Percentiles rank a stretch among this genome's conserved stretches.
These are phyloP conservation scores for Daldinia eschscholtzii DNA, from an alignment of 2,329 filamentous ascomycete genomes.

Conservation along the genomic window DNA sequence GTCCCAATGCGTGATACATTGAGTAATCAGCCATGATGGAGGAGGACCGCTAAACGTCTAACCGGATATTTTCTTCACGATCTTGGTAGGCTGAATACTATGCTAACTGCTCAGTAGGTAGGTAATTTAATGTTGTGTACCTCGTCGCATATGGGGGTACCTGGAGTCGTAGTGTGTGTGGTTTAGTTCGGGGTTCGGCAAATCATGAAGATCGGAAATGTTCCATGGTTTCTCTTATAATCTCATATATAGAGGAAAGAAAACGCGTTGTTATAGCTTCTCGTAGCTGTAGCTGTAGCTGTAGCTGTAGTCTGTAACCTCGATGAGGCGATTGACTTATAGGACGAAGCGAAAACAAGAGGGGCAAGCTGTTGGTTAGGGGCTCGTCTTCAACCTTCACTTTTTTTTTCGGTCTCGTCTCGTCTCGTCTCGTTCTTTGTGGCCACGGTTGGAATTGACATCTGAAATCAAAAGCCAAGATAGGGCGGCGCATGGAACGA, in stretches of 20 bases:
- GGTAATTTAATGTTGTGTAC: neutral
- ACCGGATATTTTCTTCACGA: neutral
- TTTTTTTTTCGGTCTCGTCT: neutral
- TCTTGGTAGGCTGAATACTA: conserved; percentile 8
- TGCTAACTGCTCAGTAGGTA: neutral
- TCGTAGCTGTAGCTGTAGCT: neutral
- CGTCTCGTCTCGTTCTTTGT: conserved; percentile 34
- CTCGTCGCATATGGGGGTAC: conserved; percentile 11
- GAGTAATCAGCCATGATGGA: conserved; percentile 66
- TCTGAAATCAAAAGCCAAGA: conserved; percentile 43
- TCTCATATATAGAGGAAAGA: conserved; percentile 8
- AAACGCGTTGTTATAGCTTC: neutral
- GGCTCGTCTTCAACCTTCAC: neutral
- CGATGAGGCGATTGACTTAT: conserved; percentile 3
- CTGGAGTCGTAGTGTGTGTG: conserved; percentile 7
- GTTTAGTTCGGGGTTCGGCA: conserved; percentile 30
- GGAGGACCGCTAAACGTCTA: conserved; percentile 2
- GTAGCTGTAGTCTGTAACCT: neutral
- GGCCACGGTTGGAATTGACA: conserved; percentile 43
- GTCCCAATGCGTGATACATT: conserved; percentile 68
- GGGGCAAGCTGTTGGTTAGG: conserved; percentile 12
- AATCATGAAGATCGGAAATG: conserved; percentile 33
- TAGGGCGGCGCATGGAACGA: conserved; percentile 27
- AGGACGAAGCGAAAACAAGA: conserved; percentile 12
- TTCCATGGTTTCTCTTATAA: conserved; percentile 37